A percentile compares a stretch with the other conserved stretches of the same genome.
phyloP scores from a whole-genome alignment of 2,329 filamentous ascomycete species.

The Alternaria alternata region DNA sequence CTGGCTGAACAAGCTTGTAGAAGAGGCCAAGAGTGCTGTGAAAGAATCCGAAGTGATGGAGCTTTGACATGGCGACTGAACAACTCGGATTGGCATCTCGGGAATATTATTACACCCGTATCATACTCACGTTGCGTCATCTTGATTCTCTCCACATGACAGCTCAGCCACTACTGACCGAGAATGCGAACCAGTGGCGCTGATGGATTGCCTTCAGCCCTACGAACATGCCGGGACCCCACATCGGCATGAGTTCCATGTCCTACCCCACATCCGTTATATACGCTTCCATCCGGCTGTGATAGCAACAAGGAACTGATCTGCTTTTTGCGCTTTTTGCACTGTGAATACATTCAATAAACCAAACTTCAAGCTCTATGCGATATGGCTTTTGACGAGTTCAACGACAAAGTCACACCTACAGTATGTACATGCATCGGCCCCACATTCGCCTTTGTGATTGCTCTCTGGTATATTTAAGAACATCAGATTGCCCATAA shows the following conservation, averaged over 20 bases:
- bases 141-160: not conserved
- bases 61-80: conserved; percentile 15
- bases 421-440: conserved; percentile 28
- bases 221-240: conserved; percentile 33
- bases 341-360: not conserved
- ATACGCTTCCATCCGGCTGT: conserved; percentile 16
- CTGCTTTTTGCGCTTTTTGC: not conserved
- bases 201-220: conserved; percentile 1
- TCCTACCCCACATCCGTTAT: conserved; percentile 32
- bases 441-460: conserved; percentile 26
- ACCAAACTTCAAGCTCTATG: not conserved
- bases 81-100: not conserved
- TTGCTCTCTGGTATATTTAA: not conserved
- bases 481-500: not conserved
- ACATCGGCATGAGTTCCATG: conserved; percentile 23
- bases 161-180: not conserved
- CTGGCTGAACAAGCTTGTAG: conserved; percentile 51
- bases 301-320: not conserved
- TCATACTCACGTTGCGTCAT: not conserved
- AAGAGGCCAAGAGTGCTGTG: conserved; percentile 5
- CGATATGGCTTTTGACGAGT: conserved; percentile 42
- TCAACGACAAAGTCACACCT: conserved; percentile 45
- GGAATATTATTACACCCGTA: not conserved
- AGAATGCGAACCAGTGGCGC: conserved; percentile 3
- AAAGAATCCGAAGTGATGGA: conserved; percentile 28